Evolutionary conservation across 2,329 filamentous ascomycete species (phyloP).

Genomic region (Cytospora leucostoma): DNA sequence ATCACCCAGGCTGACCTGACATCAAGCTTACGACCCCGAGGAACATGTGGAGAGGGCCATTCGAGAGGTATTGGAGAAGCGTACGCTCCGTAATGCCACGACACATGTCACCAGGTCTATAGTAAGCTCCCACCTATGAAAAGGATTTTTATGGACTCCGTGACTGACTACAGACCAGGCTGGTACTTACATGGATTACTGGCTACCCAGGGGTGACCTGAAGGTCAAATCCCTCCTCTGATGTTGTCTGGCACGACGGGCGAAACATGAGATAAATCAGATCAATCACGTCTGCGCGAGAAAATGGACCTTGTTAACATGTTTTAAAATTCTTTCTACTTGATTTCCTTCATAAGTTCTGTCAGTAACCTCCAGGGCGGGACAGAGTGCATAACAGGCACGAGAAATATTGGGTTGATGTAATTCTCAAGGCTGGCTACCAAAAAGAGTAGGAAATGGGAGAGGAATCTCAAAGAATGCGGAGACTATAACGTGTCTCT

Average conservation of each 20-base stretch:
- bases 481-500: no score
- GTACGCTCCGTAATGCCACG: background rate
- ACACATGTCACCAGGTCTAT: background rate
- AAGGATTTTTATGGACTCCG: background rate
- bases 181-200: constrained; percentile 8
- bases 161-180: background rate
- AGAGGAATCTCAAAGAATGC: no score
- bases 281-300: no score
- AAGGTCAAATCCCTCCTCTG: constrained; percentile 14
- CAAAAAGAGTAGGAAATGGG: no score
- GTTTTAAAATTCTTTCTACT: no score
- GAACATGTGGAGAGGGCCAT: constrained; percentile 6
- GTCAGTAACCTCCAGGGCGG: no score
- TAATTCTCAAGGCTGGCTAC: no score
- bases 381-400: no score
- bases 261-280: no score
- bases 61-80: background rate
- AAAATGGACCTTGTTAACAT: no score
- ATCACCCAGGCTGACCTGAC: background rate
- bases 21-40: constrained; percentile 7
- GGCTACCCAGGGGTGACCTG: background rate
- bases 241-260: background rate
- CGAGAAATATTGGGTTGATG: no score
- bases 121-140: background rate
- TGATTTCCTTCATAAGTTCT: no score